These are phyloP conservation scores for Pulveroboletus frians DNA, from an alignment of 768 basidiomycete species.

Conservation along the genomic window DNA sequence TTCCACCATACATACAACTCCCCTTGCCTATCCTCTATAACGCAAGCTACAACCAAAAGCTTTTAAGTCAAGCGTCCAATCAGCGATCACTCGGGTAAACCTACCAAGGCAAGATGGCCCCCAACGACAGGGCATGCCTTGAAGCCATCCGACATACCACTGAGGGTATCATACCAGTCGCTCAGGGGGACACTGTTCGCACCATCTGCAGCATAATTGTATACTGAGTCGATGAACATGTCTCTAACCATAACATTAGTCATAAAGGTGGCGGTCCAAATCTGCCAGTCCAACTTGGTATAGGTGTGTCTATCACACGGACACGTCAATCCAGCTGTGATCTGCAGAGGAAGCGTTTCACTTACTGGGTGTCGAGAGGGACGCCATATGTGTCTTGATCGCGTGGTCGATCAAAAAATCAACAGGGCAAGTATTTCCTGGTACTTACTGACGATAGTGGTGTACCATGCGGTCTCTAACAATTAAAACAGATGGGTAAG, in stretches of 20 bases:
- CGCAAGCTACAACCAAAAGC: constrained; percentile 5
- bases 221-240: constrained; percentile 46
- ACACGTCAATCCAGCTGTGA: not conserved
- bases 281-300: constrained; percentile 59
- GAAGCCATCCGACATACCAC: constrained; percentile 15
- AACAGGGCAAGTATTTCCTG: too few species aligned
- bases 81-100: not conserved
- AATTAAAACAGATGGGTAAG: not conserved
- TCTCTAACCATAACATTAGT: constrained; percentile 43
- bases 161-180: constrained; percentile 24
- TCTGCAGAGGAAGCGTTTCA: not conserved
- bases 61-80: too few species aligned
- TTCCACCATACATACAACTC: not conserved
- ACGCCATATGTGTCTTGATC: constrained; percentile 16
- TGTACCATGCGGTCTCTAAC: constrained; percentile 16
- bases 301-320: constrained; percentile 39
- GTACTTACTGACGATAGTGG: constrained; percentile 14
- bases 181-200: constrained; percentile 32
- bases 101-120: constrained; percentile 19
- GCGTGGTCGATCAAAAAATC: not conserved
- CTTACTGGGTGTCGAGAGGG: constrained; percentile 19
- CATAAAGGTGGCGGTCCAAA: constrained; percentile 52
- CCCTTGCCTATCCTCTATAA: not conserved
- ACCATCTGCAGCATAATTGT: constrained; percentile 45
- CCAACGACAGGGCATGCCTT: constrained; percentile 18